Evolutionary conservation across 1,139 yeast genomes (phyloP), one percentile per base, ranked within the genome.

Genomic region (Sugiyamaella novakii): DNA sequence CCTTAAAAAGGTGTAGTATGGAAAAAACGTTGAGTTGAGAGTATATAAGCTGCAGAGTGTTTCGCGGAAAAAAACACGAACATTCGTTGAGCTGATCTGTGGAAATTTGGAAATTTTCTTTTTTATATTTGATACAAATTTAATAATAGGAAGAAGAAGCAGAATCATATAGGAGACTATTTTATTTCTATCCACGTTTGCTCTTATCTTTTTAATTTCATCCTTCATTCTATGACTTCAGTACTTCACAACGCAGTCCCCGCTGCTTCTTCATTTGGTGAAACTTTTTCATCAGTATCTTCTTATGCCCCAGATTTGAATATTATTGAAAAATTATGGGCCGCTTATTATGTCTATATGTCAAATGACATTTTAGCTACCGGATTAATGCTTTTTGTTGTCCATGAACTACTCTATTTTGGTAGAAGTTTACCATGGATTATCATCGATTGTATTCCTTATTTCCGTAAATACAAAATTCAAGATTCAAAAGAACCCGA

Each of bases 351-450:
- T 69, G 74, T 80, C 43, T 86, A 80, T 67, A 78, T 87, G 74
- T 77, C 79, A 57, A 87, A 87, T 63, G 96, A 87, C 66, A 74
- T 83, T 25, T 74, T 87, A 54, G 95, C 96, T 47, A 87, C 96
- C 1, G 96, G 96, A 3, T 72, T 88, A 50, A 70, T 88, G 67
- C 83, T 87, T 64, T 88, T 88, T 65, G 63, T 77, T 35, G 70
- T 83, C 53, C 96, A 88, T 67, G 96, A 88, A 67, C 54, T 83
- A 52, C 80, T 85, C 80, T 88, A 88, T 69, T 88, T 88, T 65
- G 91, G 88, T 43, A 80, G 96, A 66, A 84, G 91, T 67, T 62
- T 87, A 54, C 96, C 96, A 15, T 88, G 96, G 95, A 78, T 78
- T 67, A 77, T 87, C 54, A 81, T 87, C 58, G 96, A 87, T 65